Percentiles rank a stretch among this genome's conserved stretches.
Evolutionary conservation across 2,329 filamentous ascomycete species (phyloP).

Genomic region (Pochonia chlamydosporia): DNA sequence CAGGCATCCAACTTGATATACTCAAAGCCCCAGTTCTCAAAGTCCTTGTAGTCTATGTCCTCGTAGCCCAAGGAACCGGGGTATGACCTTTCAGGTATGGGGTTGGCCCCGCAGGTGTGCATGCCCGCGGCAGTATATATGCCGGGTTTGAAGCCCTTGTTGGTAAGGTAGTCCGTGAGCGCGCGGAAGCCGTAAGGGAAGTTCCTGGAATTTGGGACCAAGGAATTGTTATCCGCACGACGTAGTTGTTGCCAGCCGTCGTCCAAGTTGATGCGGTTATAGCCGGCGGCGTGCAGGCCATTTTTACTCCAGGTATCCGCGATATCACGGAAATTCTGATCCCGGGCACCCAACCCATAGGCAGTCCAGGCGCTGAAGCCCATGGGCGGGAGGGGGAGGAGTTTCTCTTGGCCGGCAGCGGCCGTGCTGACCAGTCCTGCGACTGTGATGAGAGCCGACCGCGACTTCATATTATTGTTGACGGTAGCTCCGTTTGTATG

Average conservation of each 20-base stretch:
- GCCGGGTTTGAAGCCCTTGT: constrained; percentile 34
- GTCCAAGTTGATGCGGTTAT: constrained; percentile 36
- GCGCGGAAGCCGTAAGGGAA: constrained; percentile 38
- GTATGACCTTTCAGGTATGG: no score
- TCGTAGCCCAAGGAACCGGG: constrained; percentile 35
- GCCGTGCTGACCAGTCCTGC: background rate
- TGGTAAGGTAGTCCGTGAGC: constrained; percentile 31
- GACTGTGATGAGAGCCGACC: constrained; percentile 1
- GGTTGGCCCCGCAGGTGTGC: constrained; percentile 35
- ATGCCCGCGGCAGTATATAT: constrained; percentile 40
- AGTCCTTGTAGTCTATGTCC: constrained; percentile 33
- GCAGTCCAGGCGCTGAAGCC: constrained; percentile 49
- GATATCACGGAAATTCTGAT: constrained; percentile 42
- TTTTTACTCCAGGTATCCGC: constrained; percentile 37
- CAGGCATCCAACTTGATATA: constrained; percentile 36
- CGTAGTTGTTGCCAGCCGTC: constrained; percentile 36
- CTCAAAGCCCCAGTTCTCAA: constrained; percentile 30
- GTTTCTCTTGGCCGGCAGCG: background rate
- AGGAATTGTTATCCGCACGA: constrained; percentile 28
- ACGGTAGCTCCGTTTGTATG: no score
- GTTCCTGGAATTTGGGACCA: constrained; percentile 32
- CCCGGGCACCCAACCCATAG: constrained; percentile 38
- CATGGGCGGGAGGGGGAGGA: constrained; percentile 34
- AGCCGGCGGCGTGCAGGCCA: constrained; percentile 30
- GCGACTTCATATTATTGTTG: no score